Evolutionary conservation across 2,329 filamentous ascomycete genomes (phyloP).

Genomic region (Pseudogymnoascus sp.): DNA sequence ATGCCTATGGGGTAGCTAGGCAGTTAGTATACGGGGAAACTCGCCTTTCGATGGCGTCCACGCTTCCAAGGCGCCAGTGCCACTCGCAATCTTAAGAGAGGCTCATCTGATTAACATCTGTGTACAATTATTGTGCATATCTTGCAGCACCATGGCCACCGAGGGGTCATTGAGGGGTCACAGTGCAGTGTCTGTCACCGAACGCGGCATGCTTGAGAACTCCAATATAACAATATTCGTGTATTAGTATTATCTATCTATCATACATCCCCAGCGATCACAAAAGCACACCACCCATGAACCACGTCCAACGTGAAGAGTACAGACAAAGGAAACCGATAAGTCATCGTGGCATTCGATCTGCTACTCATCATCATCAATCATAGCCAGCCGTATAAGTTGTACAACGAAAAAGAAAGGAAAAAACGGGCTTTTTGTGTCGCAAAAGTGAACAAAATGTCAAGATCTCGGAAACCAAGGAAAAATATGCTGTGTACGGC

Average conservation of each 20-base stretch:
- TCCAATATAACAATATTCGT: neutral
- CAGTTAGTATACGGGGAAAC: neutral
- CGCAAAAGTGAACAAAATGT: neutral
- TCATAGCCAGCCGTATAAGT: conserved; percentile 7
- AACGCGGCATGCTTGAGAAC: neutral
- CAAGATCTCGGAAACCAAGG: neutral
- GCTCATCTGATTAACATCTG: neutral
- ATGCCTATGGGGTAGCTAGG: too few species aligned
- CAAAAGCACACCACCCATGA: conserved; percentile 3
- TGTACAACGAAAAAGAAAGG: neutral
- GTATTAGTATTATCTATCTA: conserved; percentile 10
- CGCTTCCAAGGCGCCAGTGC: conserved; percentile 1
- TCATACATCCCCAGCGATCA: conserved; percentile 6
- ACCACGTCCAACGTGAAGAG: conserved; percentile 2
- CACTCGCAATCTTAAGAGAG: neutral
- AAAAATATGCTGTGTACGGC: neutral
- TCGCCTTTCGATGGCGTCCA: neutral
- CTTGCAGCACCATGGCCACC: neutral
- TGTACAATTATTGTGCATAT: neutral
- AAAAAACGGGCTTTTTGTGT: neutral
- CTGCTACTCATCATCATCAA: conserved; percentile 12
- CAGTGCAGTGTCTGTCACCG: neutral
- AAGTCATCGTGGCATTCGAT: conserved; percentile 10
- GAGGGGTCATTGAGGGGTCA: neutral
- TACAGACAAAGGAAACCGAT: conserved; percentile 10